These are phyloP conservation scores for Fonsecaea pedrosoi DNA, from an alignment of 2,329 filamentous ascomycete species.

Conservation along the genomic window DNA sequence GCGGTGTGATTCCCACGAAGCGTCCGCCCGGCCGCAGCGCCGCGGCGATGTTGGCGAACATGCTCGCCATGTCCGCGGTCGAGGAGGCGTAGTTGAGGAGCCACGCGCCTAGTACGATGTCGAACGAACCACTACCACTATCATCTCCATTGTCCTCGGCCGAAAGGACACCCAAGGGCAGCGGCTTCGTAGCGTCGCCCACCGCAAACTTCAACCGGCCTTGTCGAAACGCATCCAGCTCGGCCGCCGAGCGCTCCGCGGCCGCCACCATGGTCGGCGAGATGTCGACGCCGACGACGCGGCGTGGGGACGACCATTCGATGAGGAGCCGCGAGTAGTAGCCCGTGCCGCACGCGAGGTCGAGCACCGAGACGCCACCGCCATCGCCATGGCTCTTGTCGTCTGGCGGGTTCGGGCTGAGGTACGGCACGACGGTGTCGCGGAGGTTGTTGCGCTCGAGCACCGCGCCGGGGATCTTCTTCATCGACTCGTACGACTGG, in stretches of 20 bases:
- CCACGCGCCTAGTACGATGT: slow-evolving; percentile 48
- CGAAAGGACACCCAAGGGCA: not conserved
- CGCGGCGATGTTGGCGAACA: slow-evolving; percentile 47
- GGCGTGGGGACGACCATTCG: slow-evolving; percentile 45
- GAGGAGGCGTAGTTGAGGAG: slow-evolving; percentile 49
- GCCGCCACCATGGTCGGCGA: slow-evolving; percentile 46
- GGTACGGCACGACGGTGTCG: slow-evolving; percentile 14
- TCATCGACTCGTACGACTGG: slow-evolving; percentile 27
- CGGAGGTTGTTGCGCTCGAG: slow-evolving; percentile 28
- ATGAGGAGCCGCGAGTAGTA: slow-evolving; percentile 47
- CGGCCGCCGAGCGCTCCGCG: slow-evolving; percentile 29
- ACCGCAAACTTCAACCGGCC: slow-evolving; percentile 12
- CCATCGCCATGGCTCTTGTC: not conserved
- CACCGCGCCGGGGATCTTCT: slow-evolving; percentile 19
- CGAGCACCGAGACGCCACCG: slow-evolving; percentile 41
- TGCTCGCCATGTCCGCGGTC: slow-evolving; percentile 42
- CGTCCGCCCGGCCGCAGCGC: slow-evolving; percentile 47
- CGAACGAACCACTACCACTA: slow-evolving; percentile 38
- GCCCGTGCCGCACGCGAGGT: slow-evolving; percentile 50
- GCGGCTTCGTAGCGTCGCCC: slow-evolving; percentile 12
- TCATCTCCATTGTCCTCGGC: slow-evolving; percentile 22
- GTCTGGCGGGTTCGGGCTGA: not conserved
- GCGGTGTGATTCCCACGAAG: slow-evolving; percentile 45
- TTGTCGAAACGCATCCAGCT: not conserved
- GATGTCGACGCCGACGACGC: slow-evolving; percentile 47